Conservation (phyloP, 768 basidiomycete species). For the Boletus subparvulus region DNA sequence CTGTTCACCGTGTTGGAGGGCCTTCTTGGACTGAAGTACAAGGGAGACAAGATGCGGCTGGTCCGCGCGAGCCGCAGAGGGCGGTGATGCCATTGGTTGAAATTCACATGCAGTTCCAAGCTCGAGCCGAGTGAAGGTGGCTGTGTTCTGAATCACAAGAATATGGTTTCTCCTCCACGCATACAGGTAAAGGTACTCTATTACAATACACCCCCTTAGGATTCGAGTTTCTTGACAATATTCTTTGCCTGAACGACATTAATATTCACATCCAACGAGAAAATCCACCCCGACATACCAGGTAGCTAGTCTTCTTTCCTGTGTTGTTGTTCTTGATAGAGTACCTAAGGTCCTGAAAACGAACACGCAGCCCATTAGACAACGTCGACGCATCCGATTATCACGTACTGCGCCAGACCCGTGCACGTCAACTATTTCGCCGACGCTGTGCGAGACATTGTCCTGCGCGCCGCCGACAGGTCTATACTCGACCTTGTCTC, state of each 20-base stretch:
- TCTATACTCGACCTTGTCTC: constrained; percentile 45
- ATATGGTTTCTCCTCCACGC: too few relatives aligned
- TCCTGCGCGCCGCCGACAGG: constrained; percentile 41
- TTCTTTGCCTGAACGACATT: constrained; percentile 34
- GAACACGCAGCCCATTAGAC: neutral
- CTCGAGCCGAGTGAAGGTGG: neutral
- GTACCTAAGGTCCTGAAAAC: constrained; percentile 32
- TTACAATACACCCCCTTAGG: neutral
- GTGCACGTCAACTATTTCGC: constrained; percentile 34
- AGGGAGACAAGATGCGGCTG: constrained; percentile 72
- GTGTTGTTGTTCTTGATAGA: constrained; percentile 46
- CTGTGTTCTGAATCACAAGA: neutral
- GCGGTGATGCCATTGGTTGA: constrained; percentile 20
- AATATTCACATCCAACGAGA: neutral
- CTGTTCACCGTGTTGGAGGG: constrained; percentile 73
- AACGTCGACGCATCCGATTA: too few relatives aligned
- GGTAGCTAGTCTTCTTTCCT: constrained; percentile 39
- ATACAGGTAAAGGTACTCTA: constrained; percentile 2
- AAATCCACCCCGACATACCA: constrained; percentile 20
- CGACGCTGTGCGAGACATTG: constrained; percentile 40
- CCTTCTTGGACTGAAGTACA: constrained; percentile 79
- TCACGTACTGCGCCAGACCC: constrained; percentile 37
- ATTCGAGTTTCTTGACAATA: constrained; percentile 32
- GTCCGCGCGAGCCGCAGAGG: constrained; percentile 26
- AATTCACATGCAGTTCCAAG: too few relatives aligned